Base-by-base conservation (phyloP, 257 asterid species). In the Nicotiana sylvestris region DNA sequence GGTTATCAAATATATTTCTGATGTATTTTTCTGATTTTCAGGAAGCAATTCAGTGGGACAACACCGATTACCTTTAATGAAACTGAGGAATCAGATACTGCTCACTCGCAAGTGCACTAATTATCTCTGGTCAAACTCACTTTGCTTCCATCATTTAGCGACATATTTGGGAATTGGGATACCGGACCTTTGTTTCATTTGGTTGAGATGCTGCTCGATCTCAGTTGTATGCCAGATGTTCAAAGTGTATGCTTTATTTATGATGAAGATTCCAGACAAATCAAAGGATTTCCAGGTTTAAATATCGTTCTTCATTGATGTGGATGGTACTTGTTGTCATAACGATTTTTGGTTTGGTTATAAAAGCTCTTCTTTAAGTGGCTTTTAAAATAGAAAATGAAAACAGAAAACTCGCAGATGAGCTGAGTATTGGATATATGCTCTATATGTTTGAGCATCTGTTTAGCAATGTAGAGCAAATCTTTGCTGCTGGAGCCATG, bases 51-150 rank as follows among this genome's bases (percentile, higher is more conserved):
- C 27, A 85, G 80, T 78, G 85, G 85, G 64, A 77, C 88, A 27
- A 77, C 87, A 27, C 83, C 85, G 53, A 81, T 85, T 66, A 85
- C 86, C 69, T 87, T 88, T 69, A 76, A 83, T 13, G 92, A 90
- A 68, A 85, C 81, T 1, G 97, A 90, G 66, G 97, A 91, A 78
- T 86, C 91, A 1, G 95, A 89, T 77, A 89, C 92, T 78, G 97
- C 93, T 61, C 30, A 88, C 46, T 88, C 95, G 46, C 91, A 82
- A 85, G 72, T 91, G 80, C 90, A 85, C 92, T 66, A 86, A 85
- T 29, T 85, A 86, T 83, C 53, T 79, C 82, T 10, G 43, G 33
- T 11, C 39, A 25, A 79, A 39, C 43, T 79, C 51, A 56, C 9
- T 81, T 66, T 30, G 27, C 76, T 29, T 68, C 66, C 60, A 62